phyloP scores from a whole-genome alignment of 176 grass and related monocot species.

The Phoenix dactylifera region DNA sequence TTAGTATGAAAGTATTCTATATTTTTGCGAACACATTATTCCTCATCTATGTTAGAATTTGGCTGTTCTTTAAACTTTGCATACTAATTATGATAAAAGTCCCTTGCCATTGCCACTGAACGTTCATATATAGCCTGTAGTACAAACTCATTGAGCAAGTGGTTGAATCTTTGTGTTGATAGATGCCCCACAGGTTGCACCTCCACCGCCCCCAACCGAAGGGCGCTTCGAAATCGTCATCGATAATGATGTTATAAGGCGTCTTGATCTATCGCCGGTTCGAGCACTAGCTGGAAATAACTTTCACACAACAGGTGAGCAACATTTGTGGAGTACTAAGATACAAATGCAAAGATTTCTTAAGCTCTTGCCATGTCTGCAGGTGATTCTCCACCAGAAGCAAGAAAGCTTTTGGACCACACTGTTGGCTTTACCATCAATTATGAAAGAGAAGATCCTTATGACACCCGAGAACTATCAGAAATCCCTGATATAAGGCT shows the following conservation, averaged over 20 bases:
- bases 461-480: conserved; percentile 54
- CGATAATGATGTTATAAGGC: conserved; percentile 39
- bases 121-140: too few species aligned
- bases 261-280: conserved; percentile 47
- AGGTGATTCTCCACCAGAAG: conserved; percentile 30
- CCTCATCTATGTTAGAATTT: too few species aligned
- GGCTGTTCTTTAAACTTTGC: too few species aligned
- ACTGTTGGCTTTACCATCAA: conserved; percentile 86
- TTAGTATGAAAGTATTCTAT: too few species aligned
- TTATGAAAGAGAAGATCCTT: conserved; percentile 76
- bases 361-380: background rate
- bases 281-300: conserved; percentile 30
- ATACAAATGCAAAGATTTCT: background rate
- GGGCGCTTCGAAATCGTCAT: conserved; percentile 59
- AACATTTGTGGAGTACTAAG: too few species aligned
- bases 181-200: conserved; percentile 50
- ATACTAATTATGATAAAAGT: too few species aligned
- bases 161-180: background rate
- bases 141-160: too few species aligned
- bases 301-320: conserved; percentile 35
- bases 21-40: too few species aligned
- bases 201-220: conserved; percentile 60
- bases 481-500: conserved; percentile 71
- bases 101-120: too few species aligned
- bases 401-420: conserved; percentile 47